Conservation (phyloP, 2,329 filamentous ascomycete genomes). For the Aspergillus carbonarius region DNA sequence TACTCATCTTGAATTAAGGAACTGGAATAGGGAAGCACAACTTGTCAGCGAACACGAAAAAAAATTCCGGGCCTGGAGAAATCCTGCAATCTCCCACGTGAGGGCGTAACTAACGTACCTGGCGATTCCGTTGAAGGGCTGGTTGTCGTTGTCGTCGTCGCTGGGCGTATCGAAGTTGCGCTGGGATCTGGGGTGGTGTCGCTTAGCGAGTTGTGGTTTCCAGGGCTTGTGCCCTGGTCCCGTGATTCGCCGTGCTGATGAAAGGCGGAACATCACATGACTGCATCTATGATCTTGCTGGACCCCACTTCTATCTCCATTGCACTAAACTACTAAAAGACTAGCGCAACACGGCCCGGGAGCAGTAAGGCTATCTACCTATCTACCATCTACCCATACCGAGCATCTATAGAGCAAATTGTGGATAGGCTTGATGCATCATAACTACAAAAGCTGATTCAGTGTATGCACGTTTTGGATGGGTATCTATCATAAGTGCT, state of each 20-base stretch:
- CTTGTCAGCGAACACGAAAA: conserved; percentile 26
- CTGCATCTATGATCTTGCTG: background rate
- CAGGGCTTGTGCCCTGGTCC: conserved; percentile 38
- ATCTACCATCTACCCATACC: background rate
- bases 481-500: conserved; percentile 14
- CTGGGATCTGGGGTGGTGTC: conserved; percentile 33
- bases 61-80: conserved; percentile 5
- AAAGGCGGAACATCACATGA: conserved; percentile 15
- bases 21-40: conserved; percentile 26
- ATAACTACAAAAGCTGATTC: background rate
- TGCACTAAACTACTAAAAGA: background rate
- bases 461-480: conserved; percentile 2
- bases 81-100: conserved; percentile 7
- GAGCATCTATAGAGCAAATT: background rate
- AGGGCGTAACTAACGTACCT: conserved; percentile 33
- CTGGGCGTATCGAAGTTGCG: conserved; percentile 43
- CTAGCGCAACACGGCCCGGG: background rate
- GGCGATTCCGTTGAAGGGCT: conserved; percentile 48
- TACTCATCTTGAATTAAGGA: conserved; percentile 61
- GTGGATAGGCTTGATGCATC: background rate
- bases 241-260: conserved; percentile 18
- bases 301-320: background rate
- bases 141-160: conserved; percentile 48
- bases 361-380: background rate
- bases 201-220: conserved; percentile 45